These are phyloP conservation scores for Colletotrichum musicola DNA, from an alignment of 2,329 filamentous ascomycete species.

Conservation along the genomic window DNA sequence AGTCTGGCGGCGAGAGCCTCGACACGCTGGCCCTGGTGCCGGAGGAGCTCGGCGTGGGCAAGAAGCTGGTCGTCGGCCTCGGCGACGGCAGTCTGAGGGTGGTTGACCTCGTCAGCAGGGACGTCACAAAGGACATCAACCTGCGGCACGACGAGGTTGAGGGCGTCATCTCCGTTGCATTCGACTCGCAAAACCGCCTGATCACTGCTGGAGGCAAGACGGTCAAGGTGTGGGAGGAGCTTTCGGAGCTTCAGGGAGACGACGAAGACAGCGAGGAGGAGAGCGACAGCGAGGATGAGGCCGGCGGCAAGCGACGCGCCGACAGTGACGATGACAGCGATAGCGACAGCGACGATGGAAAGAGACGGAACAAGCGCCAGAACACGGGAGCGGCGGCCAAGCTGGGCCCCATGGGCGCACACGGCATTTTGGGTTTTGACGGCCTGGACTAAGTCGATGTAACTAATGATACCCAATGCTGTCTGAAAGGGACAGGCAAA, in stretches of 20 bases:
- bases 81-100: constrained; percentile 85
- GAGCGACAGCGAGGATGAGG: constrained; percentile 58
- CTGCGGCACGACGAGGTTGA: constrained; percentile 86
- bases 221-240: constrained; percentile 94
- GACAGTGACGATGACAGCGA: constrained; percentile 60
- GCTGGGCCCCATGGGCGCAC: constrained; percentile 63
- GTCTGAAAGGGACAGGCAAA: constrained; percentile 22
- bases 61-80: constrained; percentile 82
- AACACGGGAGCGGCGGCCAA: constrained; percentile 57
- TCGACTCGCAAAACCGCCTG: constrained; percentile 87
- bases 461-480: constrained; percentile 37
- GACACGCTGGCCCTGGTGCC: constrained; percentile 83
- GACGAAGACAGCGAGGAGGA: constrained; percentile 63
- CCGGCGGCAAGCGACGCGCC: constrained; percentile 60
- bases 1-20: constrained; percentile 78
- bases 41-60: constrained; percentile 75
- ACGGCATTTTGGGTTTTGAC: constrained; percentile 64
- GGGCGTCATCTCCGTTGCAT: constrained; percentile 83
- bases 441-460: constrained; percentile 55
- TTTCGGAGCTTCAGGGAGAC: constrained; percentile 66
- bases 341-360: constrained; percentile 60
- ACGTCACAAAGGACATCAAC: constrained; percentile 74
- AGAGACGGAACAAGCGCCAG: constrained; percentile 59
- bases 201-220: constrained; percentile 89
- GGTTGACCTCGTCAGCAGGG: constrained; percentile 79